Conservation (phyloP, 2,329 filamentous ascomycete genomes). For the Ophiostoma quercus region DNA sequence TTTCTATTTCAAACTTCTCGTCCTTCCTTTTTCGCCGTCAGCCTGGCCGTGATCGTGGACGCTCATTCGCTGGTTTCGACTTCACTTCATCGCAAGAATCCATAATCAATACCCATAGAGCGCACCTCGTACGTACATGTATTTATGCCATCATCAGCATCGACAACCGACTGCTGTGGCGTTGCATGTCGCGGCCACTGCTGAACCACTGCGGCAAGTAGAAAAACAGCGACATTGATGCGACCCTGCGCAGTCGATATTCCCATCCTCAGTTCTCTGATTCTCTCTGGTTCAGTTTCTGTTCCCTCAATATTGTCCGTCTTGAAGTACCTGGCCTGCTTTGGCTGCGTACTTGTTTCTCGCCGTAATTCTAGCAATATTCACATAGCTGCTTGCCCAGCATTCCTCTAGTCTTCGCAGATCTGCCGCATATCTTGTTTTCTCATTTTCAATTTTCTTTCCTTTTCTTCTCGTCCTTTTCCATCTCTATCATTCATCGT, state of each 20-base stretch:
- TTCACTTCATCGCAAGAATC: background rate
- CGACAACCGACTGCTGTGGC: background rate
- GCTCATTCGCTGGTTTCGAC: background rate
- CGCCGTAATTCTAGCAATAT: background rate
- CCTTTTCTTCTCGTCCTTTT: background rate
- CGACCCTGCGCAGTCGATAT: background rate
- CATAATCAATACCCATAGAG: background rate
- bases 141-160: background rate
- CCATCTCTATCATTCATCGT: background rate
- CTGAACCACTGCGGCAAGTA: background rate
- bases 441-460: background rate
- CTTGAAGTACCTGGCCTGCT: background rate
- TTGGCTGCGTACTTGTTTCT: background rate
- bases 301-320: no score
- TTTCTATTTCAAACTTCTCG: background rate
- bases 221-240: background rate
- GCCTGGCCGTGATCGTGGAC: background rate
- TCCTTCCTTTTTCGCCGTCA: background rate
- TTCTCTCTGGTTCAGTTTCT: background rate
- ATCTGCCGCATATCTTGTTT: background rate
- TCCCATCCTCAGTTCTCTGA: background rate
- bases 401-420: background rate
- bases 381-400: background rate
- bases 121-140: background rate
- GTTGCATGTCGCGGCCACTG: background rate